Evolutionary conservation across 2,329 filamentous ascomycete species (phyloP), one percentile per base, ranked within the genome.

Genomic region (Exophiala sp.): DNA sequence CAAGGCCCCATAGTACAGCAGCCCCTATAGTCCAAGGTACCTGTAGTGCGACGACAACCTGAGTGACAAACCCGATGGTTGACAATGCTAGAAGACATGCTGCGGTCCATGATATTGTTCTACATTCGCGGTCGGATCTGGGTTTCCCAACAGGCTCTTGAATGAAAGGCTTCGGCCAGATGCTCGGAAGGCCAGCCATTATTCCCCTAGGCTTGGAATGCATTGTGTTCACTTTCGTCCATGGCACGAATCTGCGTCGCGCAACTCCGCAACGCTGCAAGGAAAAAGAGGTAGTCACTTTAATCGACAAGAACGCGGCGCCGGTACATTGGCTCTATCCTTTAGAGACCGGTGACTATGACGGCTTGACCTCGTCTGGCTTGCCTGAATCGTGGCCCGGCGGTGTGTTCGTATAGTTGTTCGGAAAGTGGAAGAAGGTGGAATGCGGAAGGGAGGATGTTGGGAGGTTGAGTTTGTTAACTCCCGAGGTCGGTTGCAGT

Each of bases 161-260:
- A 34, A 59, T 53, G 22, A 59, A 59, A 8, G 57, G 49, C 22
- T 32, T 46, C 5, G 52, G 52, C 52, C 57, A 37, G 34, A 37
- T 40, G 13, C 34, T 46, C 10, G 44, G 19, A n/a, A 21, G 19
- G 37, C 9, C 6, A 19, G 37, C 24, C 5, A 27, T 18, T 8
- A 9, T n/a, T 8, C 37, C 3, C 4, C 19, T n/a, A 9, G 37
- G 7, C 29, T 32, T 32, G 29, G 29, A 32, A n/a, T 10, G 29
- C 29, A 32, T 32, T 13, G 29, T 32, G 29, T 7, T 32, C 7
- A 13, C 29, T n/a, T 13, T 10, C 8, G 29, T 7, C 29, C 29
- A 32, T 32, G 29, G 11, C 29, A 32, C 11, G 29, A 10, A 32
- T 32, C 29, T n/a, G 29, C 3, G 11, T n/a, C 29, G 29, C 29